Evolutionary conservation across 371 early-diverging fungal genomes (phyloP).

Genomic region (Capillidium heterosporum): DNA sequence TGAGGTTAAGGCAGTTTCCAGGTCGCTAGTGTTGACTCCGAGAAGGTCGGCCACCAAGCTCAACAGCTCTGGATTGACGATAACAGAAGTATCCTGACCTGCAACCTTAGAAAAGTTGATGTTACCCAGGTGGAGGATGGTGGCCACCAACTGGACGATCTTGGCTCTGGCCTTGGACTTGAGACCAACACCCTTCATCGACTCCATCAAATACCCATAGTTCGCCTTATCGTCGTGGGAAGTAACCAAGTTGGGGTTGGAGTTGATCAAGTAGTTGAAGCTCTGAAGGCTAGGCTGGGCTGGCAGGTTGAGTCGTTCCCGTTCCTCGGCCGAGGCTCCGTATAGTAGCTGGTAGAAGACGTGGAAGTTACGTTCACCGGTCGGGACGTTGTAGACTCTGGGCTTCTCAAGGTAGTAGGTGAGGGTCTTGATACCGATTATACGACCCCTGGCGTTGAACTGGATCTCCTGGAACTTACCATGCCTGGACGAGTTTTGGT

Average conservation of each 20-base stretch:
- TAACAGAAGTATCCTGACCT: conserved; percentile 24
- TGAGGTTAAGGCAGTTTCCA: conserved; percentile 47
- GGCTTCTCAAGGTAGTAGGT: conserved; percentile 74
- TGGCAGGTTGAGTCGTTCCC: conserved; percentile 18
- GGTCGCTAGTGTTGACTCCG: conserved; percentile 47
- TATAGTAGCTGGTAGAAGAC: conserved; percentile 70
- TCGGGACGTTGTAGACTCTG: conserved; percentile 34
- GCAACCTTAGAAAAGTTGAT: conserved; percentile 29
- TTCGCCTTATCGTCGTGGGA: conserved; percentile 23
- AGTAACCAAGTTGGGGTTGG: conserved; percentile 19
- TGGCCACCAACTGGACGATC: conserved; percentile 48
- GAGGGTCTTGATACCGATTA: conserved; percentile 67
- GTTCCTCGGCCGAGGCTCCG: conserved; percentile 25
- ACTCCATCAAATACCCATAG: conserved; percentile 45
- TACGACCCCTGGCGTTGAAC: conserved; percentile 68
- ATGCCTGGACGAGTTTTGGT: conserved; percentile 52
- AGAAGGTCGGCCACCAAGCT: conserved; percentile 57
- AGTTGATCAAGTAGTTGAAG: conserved; percentile 13
- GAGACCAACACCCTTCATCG: conserved; percentile 63
- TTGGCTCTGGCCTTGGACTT: conserved; percentile 46
- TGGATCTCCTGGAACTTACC: conserved; percentile 69
- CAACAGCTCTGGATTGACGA: conserved; percentile 40
- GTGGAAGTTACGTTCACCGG: conserved; percentile 72
- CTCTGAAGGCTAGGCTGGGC: conserved; percentile 16
- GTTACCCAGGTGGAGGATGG: conserved; percentile 69